Evolutionary conservation across 2,329 filamentous ascomycete species (phyloP), one percentile per base, ranked within the genome.

Genomic region (Hypomyces perniciosus): DNA sequence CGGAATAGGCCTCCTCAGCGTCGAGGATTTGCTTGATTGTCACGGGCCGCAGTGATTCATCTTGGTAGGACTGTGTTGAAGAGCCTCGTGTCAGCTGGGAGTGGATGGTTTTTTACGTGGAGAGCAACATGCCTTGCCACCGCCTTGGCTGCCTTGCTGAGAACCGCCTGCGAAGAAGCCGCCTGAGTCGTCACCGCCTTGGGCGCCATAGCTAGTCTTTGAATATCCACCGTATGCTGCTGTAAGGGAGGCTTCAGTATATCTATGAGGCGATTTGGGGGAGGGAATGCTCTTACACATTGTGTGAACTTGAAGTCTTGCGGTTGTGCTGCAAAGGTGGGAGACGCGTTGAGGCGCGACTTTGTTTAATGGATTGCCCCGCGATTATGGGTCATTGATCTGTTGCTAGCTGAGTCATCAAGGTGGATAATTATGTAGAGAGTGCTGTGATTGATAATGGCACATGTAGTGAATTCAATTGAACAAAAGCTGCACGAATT

Each of bases 1-100:
- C 76, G 2, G 84, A 82, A 66, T 87, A 85, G 37, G 84, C 80
- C 70, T 90, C 85, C 56, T 86, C 79, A 57, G 90, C 88, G 56
- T 95, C 89, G 64, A 91, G 75, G 52, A 96, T 80, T 72, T 99
- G 93, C 70, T 96, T 96, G 72, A 97, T 89, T 8, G 93, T 99
- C 43, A 96, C 88, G 1, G 93, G 91, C 41, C 93, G 87, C 47
- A 99, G 80, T 20, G 90, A 91, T 62, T 96, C 90, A 69, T 95
- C 88, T 59, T 80, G 78, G 66, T 86, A 86, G 54, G 75, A 72
- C 77, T 83, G 53, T 6, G 26, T 29, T 38, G 12, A 10, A 27
- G 1, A 26, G 12, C 46, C 47, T 54, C 50, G 56, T 5, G 13
- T n/a, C 39, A 30, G 46, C 30, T n/a, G 38, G 43, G 34, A 12